A percentile compares a stretch with the other conserved stretches of the same genome.
Evolutionary conservation across 257 asterid species (phyloP).

Genomic region (Solanum raphanifolium): DNA sequence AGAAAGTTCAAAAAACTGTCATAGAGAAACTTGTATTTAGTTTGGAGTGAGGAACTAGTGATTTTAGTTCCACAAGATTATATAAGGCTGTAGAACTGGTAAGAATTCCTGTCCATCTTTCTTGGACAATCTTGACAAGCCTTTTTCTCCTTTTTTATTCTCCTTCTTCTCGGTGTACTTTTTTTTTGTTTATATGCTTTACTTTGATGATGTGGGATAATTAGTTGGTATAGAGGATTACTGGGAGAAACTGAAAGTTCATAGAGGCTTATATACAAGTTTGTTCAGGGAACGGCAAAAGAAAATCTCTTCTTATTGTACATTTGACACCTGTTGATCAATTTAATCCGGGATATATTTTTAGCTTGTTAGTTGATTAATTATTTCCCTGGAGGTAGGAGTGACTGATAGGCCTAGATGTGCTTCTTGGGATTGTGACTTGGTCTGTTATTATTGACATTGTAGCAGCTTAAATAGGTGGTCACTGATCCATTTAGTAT

Average conservation of each 20-base stretch:
- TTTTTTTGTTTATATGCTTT: not conserved
- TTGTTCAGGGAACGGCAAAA: not conserved
- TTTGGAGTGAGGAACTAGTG: not conserved
- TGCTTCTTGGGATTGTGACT: not conserved
- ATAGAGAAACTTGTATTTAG: not conserved
- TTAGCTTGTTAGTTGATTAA: not conserved
- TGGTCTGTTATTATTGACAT: not conserved
- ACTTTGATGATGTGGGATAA: not conserved
- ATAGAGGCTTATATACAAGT: not conserved
- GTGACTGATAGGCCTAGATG: not conserved
- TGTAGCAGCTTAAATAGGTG: not conserved
- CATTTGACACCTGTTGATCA: not conserved
- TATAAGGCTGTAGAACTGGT: not conserved
- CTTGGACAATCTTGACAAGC: not conserved
- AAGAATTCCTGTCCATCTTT: not conserved
- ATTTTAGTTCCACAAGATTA: not conserved
- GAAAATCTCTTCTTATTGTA: not conserved
- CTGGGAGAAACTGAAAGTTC: not conserved
- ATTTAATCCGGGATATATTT: not conserved
- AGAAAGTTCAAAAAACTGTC: not conserved
- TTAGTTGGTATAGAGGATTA: not conserved
- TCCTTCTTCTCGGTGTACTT: not conserved
- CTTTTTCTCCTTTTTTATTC: not conserved
- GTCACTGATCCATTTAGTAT: not conserved
- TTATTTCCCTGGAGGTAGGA: not conserved